These are phyloP conservation scores for Hevea brasiliensis DNA, from an alignment of 345 rosid species.

Conservation along the genomic window DNA sequence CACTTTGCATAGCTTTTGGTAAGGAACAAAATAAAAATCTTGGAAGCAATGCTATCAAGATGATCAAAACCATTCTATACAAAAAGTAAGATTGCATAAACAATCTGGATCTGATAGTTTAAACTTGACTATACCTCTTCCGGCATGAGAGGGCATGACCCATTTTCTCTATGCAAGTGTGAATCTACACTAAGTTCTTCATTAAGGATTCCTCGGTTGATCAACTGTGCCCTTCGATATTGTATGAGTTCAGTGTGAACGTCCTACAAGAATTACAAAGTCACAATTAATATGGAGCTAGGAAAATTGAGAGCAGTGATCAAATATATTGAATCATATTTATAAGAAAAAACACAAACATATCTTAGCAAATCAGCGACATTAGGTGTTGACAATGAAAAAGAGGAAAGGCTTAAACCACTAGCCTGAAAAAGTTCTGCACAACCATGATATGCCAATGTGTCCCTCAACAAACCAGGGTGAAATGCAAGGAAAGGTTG, in stretches of 20 bases:
- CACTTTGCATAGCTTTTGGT: not conserved
- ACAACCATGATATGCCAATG: slow-evolving; percentile 96
- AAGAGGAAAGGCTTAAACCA: slow-evolving; percentile 20
- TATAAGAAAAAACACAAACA: not conserved
- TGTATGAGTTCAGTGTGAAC: slow-evolving; percentile 95
- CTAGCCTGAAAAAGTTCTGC: slow-evolving; percentile 95
- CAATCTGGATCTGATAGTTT: slow-evolving; percentile 14
- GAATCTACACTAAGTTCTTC: slow-evolving; percentile 67
- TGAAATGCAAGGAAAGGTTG: slow-evolving; percentile 85
- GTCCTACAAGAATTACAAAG: slow-evolving; percentile 55
- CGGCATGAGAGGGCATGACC: slow-evolving; percentile 95
- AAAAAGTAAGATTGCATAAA: not conserved
- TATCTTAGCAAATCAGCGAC: not conserved
- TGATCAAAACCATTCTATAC: slow-evolving; percentile 14
- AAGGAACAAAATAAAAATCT: not conserved
- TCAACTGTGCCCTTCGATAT: slow-evolving; percentile 82
- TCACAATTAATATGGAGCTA: slow-evolving; percentile 18
- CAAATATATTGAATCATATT: slow-evolving; percentile 10
- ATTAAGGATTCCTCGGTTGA: slow-evolving; percentile 67
- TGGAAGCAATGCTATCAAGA: slow-evolving; percentile 1
- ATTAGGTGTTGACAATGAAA: slow-evolving; percentile 7
- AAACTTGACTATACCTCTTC: slow-evolving; percentile 64
- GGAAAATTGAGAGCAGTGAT: slow-evolving; percentile 26
- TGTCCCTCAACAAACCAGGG: slow-evolving; percentile 82
- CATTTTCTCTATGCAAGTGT: slow-evolving; percentile 66